Evolutionary conservation across 495 filamentous ascomycete species (phyloP).

Genomic region (Trichoderma erinaceum): DNA sequence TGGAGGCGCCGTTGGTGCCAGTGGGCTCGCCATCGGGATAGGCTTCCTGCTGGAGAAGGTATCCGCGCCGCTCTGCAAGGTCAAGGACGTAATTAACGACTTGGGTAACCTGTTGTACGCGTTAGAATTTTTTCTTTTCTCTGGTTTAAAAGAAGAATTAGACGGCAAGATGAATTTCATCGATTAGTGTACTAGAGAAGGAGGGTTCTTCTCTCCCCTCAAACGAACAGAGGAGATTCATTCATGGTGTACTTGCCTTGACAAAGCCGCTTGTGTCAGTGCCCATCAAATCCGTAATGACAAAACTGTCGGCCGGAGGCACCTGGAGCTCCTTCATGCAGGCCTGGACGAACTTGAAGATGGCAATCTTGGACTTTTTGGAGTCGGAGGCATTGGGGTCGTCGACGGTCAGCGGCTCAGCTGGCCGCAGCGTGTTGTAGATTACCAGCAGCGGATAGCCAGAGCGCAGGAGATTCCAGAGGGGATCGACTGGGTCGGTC

Average conservation of each 20-base stretch:
- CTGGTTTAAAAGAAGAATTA: not conserved
- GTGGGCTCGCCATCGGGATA: slow-evolving; percentile 29
- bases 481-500: slow-evolving; percentile 69
- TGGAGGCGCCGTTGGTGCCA: slow-evolving; percentile 32
- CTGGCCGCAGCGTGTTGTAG: slow-evolving; percentile 75
- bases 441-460: slow-evolving; percentile 82
- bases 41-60: slow-evolving; percentile 53
- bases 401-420: slow-evolving; percentile 54
- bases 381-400: slow-evolving; percentile 51
- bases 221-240: slow-evolving; percentile 23
- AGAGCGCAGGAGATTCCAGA: slow-evolving; percentile 82
- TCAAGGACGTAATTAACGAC: slow-evolving; percentile 91
- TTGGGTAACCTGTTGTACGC: slow-evolving; percentile 38
- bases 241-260: slow-evolving; percentile 45
- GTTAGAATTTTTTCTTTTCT: not conserved
- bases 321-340: slow-evolving; percentile 63
- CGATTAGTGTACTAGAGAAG: not conserved
- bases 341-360: slow-evolving; percentile 51
- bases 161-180: too few relatives aligned
- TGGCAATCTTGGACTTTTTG: slow-evolving; percentile 57
- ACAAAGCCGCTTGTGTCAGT: slow-evolving; percentile 96
- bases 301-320: slow-evolving; percentile 74
- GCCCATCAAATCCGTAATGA: slow-evolving; percentile 85
- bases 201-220: slow-evolving; percentile 20
- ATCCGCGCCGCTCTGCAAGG: slow-evolving; percentile 65